phyloP scores from a whole-genome alignment of 1,284 basidiomycete species.

The Ustilago curta region DNA sequence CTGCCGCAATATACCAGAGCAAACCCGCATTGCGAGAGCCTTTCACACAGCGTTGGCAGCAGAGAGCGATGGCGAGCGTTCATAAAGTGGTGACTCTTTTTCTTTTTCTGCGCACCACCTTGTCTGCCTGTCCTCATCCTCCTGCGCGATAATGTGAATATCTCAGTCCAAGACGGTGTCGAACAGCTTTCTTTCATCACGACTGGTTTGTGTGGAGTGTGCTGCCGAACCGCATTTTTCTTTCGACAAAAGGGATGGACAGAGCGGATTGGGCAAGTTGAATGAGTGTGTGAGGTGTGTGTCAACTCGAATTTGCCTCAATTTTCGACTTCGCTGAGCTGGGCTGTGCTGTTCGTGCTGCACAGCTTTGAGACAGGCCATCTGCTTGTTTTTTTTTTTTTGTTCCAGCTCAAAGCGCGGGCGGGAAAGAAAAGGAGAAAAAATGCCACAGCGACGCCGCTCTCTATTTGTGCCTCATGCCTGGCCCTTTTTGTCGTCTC shows the following conservation, averaged over 20 bases:
- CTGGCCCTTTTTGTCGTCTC: constrained; percentile 11
- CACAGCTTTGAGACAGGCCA: constrained; percentile 4
- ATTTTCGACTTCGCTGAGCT: not conserved
- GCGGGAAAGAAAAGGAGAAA: not conserved
- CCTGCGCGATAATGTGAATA: too few species aligned
- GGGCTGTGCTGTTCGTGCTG: not conserved
- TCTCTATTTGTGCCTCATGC: constrained; percentile 19
- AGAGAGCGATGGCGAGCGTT: too few species aligned
- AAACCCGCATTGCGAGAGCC: not conserved
- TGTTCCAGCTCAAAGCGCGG: not conserved
- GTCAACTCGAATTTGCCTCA: constrained; percentile 1
- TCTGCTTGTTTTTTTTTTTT: not conserved
- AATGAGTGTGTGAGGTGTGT: too few species aligned
- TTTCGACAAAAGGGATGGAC: constrained; percentile 1
- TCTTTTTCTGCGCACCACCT: too few species aligned
- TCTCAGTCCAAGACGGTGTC: too few species aligned
- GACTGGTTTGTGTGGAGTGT: constrained; percentile 5
- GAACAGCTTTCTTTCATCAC: too few species aligned
- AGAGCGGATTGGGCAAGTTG: too few species aligned
- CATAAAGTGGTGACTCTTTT: too few species aligned
- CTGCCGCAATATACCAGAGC: not conserved
- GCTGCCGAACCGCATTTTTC: constrained; percentile 5
- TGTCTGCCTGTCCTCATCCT: too few species aligned
- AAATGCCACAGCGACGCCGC: constrained; percentile 8
- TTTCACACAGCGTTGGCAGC: not conserved